Conservation (phyloP, 2,329 filamentous ascomycete genomes). For the Pseudogymnoascus destructans region DNA sequence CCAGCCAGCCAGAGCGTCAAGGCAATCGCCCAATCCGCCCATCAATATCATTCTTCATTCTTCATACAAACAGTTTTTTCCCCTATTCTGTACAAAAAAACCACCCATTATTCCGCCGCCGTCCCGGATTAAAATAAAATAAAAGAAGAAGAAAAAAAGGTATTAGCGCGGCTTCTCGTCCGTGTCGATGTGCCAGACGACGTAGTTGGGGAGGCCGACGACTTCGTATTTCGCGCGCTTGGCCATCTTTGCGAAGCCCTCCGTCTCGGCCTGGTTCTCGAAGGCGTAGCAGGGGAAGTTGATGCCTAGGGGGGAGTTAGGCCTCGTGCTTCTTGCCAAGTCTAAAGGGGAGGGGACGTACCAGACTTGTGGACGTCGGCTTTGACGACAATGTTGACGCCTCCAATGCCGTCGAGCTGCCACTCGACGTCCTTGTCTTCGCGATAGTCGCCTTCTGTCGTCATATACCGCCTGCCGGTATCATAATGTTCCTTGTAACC, state of each 20-base stretch:
- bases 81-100: neutral
- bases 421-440: conserved; percentile 87
- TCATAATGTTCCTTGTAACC: conserved; percentile 79
- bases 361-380: conserved; percentile 92
- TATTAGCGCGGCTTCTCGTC: conserved; percentile 79
- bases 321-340: neutral
- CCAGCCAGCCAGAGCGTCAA: neutral
- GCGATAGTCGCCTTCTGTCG: conserved; percentile 80
- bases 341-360: conserved; percentile 29
- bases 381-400: conserved; percentile 95
- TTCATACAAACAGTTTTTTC: neutral
- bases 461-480: conserved; percentile 83
- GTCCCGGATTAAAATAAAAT: neutral
- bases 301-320: conserved; percentile 48
- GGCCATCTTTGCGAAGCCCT: conserved; percentile 98
- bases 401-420: conserved; percentile 86
- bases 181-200: conserved; percentile 98
- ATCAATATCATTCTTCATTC: neutral
- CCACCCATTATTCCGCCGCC: neutral
- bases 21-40: neutral
- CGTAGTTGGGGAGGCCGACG: conserved; percentile 86
- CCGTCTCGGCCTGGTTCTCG: conserved; percentile 97
- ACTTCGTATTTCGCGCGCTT: conserved; percentile 91
- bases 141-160: neutral
- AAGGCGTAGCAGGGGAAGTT: conserved; percentile 96